Percentiles rank a stretch among this genome's conserved stretches.
Evolutionary conservation across 768 basidiomycete species (phyloP).

Genomic region (Obba rivulosa): DNA sequence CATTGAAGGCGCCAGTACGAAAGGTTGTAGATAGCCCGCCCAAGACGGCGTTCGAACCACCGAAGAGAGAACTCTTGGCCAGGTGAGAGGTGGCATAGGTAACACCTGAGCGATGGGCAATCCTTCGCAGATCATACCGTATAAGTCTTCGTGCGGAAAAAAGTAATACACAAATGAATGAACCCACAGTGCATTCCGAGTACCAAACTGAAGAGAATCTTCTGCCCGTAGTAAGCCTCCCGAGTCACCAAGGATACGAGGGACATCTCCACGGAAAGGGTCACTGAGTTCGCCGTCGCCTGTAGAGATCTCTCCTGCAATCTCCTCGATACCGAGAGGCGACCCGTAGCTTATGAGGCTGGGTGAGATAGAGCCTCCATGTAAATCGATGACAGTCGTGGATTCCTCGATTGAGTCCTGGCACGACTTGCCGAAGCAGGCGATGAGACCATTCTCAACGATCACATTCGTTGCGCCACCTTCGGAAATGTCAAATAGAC

Average conservation of each 20-base stretch:
- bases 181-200: slow-evolving; percentile 66
- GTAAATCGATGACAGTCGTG: slow-evolving; percentile 53
- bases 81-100: slow-evolving; percentile 39
- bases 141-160: slow-evolving; percentile 1
- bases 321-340: slow-evolving; percentile 65
- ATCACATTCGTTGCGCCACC: slow-evolving; percentile 25
- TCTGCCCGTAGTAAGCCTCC: slow-evolving; percentile 53
- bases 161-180: neutral
- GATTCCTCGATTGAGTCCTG: slow-evolving; percentile 21
- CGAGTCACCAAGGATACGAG: slow-evolving; percentile 47
- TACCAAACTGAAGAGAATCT: slow-evolving; percentile 69
- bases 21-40: slow-evolving; percentile 40
- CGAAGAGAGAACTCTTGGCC: slow-evolving; percentile 16
- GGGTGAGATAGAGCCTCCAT: slow-evolving; percentile 66
- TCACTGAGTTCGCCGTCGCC: slow-evolving; percentile 61
- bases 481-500: slow-evolving; percentile 5
- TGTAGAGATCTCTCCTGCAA: slow-evolving; percentile 62
- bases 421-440: slow-evolving; percentile 29
- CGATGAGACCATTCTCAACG: slow-evolving; percentile 34
- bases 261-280: slow-evolving; percentile 41
- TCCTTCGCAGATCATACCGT: slow-evolving; percentile 28
- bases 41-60: slow-evolving; percentile 14
- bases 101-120: slow-evolving; percentile 57
- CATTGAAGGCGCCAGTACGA: slow-evolving; percentile 33
- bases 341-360: slow-evolving; percentile 71